phyloP scores from a whole-genome alignment of 2,329 filamentous ascomycete species.

The Neocucurbitaria cava region DNA sequence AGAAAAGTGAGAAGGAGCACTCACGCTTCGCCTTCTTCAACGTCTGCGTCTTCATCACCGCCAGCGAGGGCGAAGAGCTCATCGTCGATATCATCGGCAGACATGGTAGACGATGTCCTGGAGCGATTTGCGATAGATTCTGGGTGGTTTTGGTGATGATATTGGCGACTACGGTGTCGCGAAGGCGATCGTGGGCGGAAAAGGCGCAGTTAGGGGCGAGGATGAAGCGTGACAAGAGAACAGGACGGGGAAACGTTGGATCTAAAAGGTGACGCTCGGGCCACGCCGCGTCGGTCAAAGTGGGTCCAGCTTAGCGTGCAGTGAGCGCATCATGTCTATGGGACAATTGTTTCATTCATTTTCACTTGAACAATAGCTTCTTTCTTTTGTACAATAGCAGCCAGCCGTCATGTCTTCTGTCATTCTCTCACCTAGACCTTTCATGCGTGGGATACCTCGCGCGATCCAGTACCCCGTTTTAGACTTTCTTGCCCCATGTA shows the following conservation, averaged over 20 bases:
- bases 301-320: slow-evolving; percentile 23
- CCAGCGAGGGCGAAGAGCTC: slow-evolving; percentile 93
- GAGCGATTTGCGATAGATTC: slow-evolving; percentile 5
- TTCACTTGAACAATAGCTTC: slow-evolving; percentile 9
- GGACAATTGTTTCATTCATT: slow-evolving; percentile 3
- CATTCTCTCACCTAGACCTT: slow-evolving; percentile 20
- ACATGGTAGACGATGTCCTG: slow-evolving; percentile 63
- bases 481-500: slow-evolving; percentile 40
- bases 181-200: slow-evolving; percentile 11
- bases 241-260: slow-evolving; percentile 29
- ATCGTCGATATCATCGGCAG: slow-evolving; percentile 78
- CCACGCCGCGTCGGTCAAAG: slow-evolving; percentile 26
- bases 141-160: slow-evolving; percentile 1
- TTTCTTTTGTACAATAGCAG: slow-evolving; percentile 9
- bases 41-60: slow-evolving; percentile 65
- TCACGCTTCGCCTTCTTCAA: slow-evolving; percentile 85
- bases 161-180: slow-evolving; percentile 10
- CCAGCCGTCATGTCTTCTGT: slow-evolving; percentile 21
- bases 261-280: slow-evolving; percentile 20
- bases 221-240: slow-evolving; percentile 22
- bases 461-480: slow-evolving; percentile 15
- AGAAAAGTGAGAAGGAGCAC: slow-evolving; percentile 48
- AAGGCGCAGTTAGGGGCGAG: slow-evolving; percentile 22
- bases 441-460: slow-evolving; percentile 20
- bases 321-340: slow-evolving; percentile 27